Base-by-base conservation (phyloP, 2,329 filamentous ascomycete genomes). In the Fonsecaea erecta region DNA sequence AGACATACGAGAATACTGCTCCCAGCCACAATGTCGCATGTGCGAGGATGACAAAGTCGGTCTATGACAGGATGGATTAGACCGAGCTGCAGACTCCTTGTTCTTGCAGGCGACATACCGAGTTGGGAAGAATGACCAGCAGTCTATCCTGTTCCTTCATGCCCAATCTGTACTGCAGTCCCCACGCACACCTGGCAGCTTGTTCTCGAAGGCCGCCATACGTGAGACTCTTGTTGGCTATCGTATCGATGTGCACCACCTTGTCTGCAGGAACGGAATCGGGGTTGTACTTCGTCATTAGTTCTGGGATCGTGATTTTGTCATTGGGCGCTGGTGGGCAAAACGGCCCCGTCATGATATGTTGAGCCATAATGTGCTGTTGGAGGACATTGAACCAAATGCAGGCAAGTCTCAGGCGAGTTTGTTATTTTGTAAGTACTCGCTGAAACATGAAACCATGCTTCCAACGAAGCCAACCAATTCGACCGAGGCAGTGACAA, bases 11-110 rank as follows among this genome's bases (percentile, higher is more conserved):
- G 48, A 73, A 73, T 37, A 72, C 53, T 18, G 69, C 70, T 46
- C 72, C 73, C 3, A 69, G 51, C 73, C 73, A 74, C 62, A 71
- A 69, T 3, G 71, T 73, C 37, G 73, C 68, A 69, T 74, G 73
- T 46, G 71, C 70, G 12, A 74, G 64, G 60, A 70, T 52, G 24
- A 73, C 65, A 60, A 73, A 74, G 16, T 72, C 73, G 62, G 70
- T 73, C 70, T 63, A 37, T 18, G 12, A 14, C 18, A 32, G 32
- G 16, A 30, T 56, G 24, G 52, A 52, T 57, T 24, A 26, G 51
- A 57, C 26, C 16, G n/a, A 14, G 14, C 28, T 8, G 3, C 43
- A 46, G n/a, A 28, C 12, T 24, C 6, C 35, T 28, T 40, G 18
- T 21, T 11, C 24, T 26, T 16, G 6, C 18, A 14, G n/a, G 8